Conservation (phyloP, 2,329 filamentous ascomycete genomes). For the Paraphaeosphaeria sporulosa region DNA sequence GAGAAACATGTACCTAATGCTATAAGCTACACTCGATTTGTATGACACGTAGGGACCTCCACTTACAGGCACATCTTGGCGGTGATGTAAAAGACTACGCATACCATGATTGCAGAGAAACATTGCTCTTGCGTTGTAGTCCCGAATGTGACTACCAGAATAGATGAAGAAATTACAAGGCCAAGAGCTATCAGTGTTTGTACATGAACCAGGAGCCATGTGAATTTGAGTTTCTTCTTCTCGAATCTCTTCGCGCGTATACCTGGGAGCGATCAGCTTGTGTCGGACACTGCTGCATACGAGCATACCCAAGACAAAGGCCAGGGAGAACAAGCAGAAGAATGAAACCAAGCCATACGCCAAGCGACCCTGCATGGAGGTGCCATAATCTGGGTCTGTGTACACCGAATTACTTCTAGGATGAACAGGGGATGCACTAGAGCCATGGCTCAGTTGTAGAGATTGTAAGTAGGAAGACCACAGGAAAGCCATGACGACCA, state of each 20-base stretch:
- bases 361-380: background rate
- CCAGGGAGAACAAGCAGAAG: background rate
- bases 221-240: background rate
- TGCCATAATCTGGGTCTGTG: background rate
- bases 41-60: background rate
- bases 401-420: background rate
- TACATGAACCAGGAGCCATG: conserved; percentile 2
- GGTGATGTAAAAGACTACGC: background rate
- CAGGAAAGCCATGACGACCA: background rate
- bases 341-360: conserved; percentile 6
- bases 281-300: background rate
- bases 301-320: background rate
- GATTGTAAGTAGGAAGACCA: background rate
- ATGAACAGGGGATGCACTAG: background rate
- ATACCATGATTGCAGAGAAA: conserved; percentile 5
- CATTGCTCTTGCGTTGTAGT: conserved; percentile 8
- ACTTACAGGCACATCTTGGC: conserved; percentile 5
- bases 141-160: background rate
- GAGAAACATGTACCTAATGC: conserved; percentile 3
- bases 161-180: conserved; percentile 2
- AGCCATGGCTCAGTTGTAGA: background rate
- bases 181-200: background rate
- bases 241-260: conserved; percentile 1
- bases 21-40: background rate
- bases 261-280: background rate